Evolutionary conservation across 768 basidiomycete species (phyloP).

Genomic region (Amanita exitialis): DNA sequence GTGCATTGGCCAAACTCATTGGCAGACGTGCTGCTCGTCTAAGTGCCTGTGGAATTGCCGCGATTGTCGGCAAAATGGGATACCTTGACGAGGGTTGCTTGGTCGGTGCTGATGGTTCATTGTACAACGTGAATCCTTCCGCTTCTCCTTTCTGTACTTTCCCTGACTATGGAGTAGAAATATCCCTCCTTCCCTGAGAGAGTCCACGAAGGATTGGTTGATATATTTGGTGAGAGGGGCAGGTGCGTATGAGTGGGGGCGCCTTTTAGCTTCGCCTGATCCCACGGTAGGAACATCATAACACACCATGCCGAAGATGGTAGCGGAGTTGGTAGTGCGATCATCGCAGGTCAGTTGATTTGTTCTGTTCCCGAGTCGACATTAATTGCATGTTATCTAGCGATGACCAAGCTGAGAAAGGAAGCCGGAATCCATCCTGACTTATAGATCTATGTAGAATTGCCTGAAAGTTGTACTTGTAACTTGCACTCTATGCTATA

Average conservation of each 20-base stretch:
- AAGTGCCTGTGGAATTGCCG: slow-evolving; percentile 92
- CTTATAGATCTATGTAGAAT: slow-evolving; percentile 13
- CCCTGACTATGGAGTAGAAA: slow-evolving; percentile 51
- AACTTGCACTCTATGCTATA: background rate
- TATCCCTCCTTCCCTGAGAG: slow-evolving; percentile 93
- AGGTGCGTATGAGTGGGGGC: slow-evolving; percentile 38
- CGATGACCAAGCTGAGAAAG: slow-evolving; percentile 84
- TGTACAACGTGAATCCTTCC: slow-evolving; percentile 69
- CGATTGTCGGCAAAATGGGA: slow-evolving; percentile 91
- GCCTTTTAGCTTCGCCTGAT: background rate
- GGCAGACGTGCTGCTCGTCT: slow-evolving; percentile 85
- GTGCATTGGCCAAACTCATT: slow-evolving; percentile 82
- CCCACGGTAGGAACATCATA: slow-evolving; percentile 43
- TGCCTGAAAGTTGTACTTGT: slow-evolving; percentile 3
- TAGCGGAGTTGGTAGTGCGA: slow-evolving; percentile 92
- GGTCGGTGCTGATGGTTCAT: slow-evolving; percentile 88
- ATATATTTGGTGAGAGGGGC: slow-evolving; percentile 96
- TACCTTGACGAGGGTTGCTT: slow-evolving; percentile 85
- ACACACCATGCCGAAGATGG: slow-evolving; percentile 87
- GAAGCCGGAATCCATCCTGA: slow-evolving; percentile 48
- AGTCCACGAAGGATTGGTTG: slow-evolving; percentile 85
- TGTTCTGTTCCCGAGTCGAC: slow-evolving; percentile 1
- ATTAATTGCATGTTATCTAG: slow-evolving; percentile 24
- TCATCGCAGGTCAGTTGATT: slow-evolving; percentile 60
- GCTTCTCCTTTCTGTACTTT: background rate